Conservation (phyloP, 345 rosid genomes). For the Noccaea bulbosa region DNA sequence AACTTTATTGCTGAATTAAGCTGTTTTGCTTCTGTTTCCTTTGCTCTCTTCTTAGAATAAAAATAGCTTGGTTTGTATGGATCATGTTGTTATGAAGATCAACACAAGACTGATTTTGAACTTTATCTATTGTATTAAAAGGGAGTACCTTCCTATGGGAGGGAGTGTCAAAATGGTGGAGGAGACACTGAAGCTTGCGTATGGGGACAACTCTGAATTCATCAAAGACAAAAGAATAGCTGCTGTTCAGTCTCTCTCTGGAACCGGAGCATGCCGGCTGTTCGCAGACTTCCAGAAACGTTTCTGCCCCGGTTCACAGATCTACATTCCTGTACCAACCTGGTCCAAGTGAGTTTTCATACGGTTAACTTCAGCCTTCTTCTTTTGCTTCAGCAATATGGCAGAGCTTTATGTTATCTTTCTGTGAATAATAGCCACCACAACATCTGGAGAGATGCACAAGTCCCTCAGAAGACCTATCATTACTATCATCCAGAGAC, state of each 20-base stretch:
- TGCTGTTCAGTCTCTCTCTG: slow-evolving; percentile 89
- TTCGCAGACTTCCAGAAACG: slow-evolving; percentile 97
- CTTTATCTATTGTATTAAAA: slow-evolving; percentile 39
- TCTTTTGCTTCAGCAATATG: slow-evolving; percentile 10
- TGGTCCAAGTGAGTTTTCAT: slow-evolving; percentile 84
- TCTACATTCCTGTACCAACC: slow-evolving; percentile 90
- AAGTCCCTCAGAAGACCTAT: slow-evolving; percentile 75
- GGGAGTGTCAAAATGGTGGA: slow-evolving; percentile 91
- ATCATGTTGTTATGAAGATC: slow-evolving; percentile 18
- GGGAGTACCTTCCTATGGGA: slow-evolving; percentile 99
- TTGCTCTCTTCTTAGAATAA: too few relatives aligned
- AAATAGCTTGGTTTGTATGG: slow-evolving; percentile 13
- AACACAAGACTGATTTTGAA: slow-evolving; percentile 5
- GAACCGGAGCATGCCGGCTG: slow-evolving; percentile 96
- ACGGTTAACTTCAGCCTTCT: slow-evolving; percentile 2
- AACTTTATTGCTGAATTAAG: background rate
- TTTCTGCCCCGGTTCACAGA: slow-evolving; percentile 80
- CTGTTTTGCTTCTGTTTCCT: too few relatives aligned
- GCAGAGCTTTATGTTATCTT: slow-evolving; percentile 11
- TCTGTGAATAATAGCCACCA: slow-evolving; percentile 82
- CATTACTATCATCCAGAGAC: slow-evolving; percentile 91
- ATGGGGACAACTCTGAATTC: slow-evolving; percentile 81
- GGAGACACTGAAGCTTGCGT: slow-evolving; percentile 88
- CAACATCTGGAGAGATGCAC: slow-evolving; percentile 97
- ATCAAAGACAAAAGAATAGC: slow-evolving; percentile 86